phyloP scores from a whole-genome alignment of 2,329 filamentous ascomycete species.

The Leptosphaerulina australis region DNA sequence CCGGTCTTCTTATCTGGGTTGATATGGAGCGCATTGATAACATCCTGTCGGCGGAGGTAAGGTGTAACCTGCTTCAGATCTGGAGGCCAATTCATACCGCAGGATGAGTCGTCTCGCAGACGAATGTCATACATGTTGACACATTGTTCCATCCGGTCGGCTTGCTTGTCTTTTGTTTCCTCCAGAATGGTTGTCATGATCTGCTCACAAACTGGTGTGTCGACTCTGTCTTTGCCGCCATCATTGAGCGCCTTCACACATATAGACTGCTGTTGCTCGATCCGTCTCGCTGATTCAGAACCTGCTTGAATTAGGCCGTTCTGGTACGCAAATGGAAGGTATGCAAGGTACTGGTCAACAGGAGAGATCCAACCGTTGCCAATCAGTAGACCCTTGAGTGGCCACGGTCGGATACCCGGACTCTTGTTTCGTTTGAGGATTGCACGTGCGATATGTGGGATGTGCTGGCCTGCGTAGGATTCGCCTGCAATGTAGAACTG shows the following conservation, averaged over 20 bases:
- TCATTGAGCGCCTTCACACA: constrained; percentile 69
- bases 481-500: constrained; percentile 95
- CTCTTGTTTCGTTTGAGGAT: constrained; percentile 85
- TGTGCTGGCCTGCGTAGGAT: constrained; percentile 95
- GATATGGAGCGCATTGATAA: constrained; percentile 80
- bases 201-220: constrained; percentile 73
- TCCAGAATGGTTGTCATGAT: constrained; percentile 76
- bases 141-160: constrained; percentile 65
- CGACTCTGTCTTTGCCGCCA: constrained; percentile 66
- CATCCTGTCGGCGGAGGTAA: constrained; percentile 83
- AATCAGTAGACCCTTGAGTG: constrained; percentile 83
- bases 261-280: constrained; percentile 71
- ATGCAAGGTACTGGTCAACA: constrained; percentile 84
- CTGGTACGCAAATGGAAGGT: constrained; percentile 80
- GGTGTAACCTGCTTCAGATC: constrained; percentile 79
- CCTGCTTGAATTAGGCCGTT: constrained; percentile 73
- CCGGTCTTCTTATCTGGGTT: constrained; percentile 80
- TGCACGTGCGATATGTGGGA: constrained; percentile 92
- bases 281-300: constrained; percentile 65
- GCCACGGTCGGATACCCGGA: constrained; percentile 66
- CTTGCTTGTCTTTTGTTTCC: constrained; percentile 63
- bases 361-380: constrained; percentile 98
- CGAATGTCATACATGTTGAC: constrained; percentile 98
- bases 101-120: constrained; percentile 78
- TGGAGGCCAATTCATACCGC: constrained; percentile 97